Evolutionary conservation across 805 yeast genomes (phyloP).

Genomic region (Starmerella ratchasimensis): DNA sequence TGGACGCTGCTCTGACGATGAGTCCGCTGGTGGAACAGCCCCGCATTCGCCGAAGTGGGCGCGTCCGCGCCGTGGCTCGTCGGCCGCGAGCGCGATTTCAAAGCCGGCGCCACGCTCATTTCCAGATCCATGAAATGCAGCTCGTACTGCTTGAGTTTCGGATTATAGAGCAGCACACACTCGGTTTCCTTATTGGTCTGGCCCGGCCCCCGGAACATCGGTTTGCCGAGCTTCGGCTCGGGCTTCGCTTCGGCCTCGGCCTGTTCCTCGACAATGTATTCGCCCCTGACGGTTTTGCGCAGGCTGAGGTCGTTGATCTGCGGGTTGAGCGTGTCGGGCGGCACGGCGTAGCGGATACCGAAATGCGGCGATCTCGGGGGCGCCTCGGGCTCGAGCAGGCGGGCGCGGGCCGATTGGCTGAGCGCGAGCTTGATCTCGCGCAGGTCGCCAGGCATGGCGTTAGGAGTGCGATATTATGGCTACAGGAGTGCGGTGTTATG

Average conservation of each 20-base stretch:
- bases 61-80: constrained; percentile 3
- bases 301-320: constrained; percentile 7
- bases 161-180: constrained; percentile 70
- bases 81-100: constrained; percentile 8
- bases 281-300: constrained; percentile 14
- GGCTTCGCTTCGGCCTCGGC: not conserved
- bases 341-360: constrained; percentile 13
- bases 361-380: constrained; percentile 1
- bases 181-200: constrained; percentile 30
- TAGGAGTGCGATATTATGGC: no score
- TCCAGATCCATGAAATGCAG: constrained; percentile 19
- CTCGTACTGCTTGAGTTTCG: constrained; percentile 29
- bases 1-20: no score
- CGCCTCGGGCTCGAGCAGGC: no score
- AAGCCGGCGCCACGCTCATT: constrained; percentile 13
- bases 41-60: not conserved
- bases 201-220: constrained; percentile 21
- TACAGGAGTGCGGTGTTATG: no score
- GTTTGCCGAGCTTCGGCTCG: constrained; percentile 1
- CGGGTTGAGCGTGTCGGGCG: constrained; percentile 10
- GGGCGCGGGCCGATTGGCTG: no score
- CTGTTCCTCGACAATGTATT: constrained; percentile 11
- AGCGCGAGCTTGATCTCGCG: no score
- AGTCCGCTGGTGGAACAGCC: no score
- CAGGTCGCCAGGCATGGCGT: no score